Percentiles rank a stretch among this genome's conserved stretches.
Conservation (phyloP, 1,284 basidiomycete species). For the Rhodotorula sp. region DNA sequence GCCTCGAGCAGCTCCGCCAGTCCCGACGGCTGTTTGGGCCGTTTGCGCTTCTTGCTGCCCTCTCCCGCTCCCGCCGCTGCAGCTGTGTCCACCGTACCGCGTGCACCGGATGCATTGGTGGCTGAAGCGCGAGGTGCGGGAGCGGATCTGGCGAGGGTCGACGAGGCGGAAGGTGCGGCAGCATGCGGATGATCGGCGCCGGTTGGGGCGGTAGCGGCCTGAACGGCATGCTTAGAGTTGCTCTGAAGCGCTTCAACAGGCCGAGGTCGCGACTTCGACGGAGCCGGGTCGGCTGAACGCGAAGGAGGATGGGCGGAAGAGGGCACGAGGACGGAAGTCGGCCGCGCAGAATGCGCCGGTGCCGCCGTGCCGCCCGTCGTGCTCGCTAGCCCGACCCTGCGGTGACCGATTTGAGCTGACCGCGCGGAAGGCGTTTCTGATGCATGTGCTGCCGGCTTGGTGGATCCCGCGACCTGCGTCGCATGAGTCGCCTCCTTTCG, state of each 20-base stretch:
- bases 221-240: too few species aligned
- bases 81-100: background rate
- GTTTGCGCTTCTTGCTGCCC: conserved; percentile 19
- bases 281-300: too few species aligned
- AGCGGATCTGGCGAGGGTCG: background rate
- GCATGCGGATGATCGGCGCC: too few species aligned
- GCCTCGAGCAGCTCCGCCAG: conserved; percentile 28
- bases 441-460: background rate
- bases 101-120: background rate
- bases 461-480: background rate
- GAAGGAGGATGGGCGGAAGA: too few species aligned
- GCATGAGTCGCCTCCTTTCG: conserved; percentile 8
- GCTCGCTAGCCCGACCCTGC: background rate
- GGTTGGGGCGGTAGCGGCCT: too few species aligned
- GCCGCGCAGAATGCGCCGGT: too few species aligned
- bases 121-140: background rate
- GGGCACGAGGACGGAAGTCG: too few species aligned
- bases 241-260: too few species aligned
- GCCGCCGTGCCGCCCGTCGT: background rate
- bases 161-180: too few species aligned
- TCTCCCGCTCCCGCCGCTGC: background rate
- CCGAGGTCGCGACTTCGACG: too few species aligned
- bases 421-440: too few species aligned
- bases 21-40: conserved; percentile 19
- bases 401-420: background rate